A percentile compares a stretch with the other conserved stretches of the same genome.
Conservation (phyloP, 2,329 filamentous ascomycete species). For the Alternaria sp. region DNA sequence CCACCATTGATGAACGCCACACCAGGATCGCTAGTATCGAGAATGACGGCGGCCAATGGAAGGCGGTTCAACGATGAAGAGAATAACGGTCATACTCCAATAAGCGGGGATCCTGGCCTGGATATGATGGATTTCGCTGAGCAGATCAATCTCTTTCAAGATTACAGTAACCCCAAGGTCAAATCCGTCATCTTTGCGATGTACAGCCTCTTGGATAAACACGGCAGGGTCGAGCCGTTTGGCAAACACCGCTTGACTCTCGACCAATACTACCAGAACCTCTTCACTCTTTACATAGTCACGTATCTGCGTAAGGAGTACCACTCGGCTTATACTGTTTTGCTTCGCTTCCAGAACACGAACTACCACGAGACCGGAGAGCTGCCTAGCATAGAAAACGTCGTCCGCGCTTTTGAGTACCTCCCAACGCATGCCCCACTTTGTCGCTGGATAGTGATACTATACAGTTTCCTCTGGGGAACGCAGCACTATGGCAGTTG, state of each 20-base stretch:
- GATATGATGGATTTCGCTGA: neutral
- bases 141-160: neutral
- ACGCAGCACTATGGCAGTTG: slow-evolving; percentile 7
- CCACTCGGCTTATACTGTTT: slow-evolving; percentile 10
- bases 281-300: slow-evolving; percentile 22
- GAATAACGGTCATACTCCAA: neutral
- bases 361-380: slow-evolving; percentile 5
- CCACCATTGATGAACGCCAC: neutral
- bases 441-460: slow-evolving; percentile 23
- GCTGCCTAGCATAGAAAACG: neutral
- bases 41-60: neutral
- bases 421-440: slow-evolving; percentile 12
- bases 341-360: slow-evolving; percentile 22
- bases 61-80: neutral
- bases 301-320: neutral
- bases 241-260: neutral
- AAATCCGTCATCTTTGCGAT: neutral
- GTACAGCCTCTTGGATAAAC: neutral
- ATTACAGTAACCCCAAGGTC: neutral
- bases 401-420: slow-evolving; percentile 12
- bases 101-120: neutral
- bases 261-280: slow-evolving; percentile 19
- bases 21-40: neutral
- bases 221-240: neutral
- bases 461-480: slow-evolving; percentile 20